These are phyloP conservation scores for Nyssa sinensis DNA, from an alignment of 148 eudicot species.

Conservation along the genomic window DNA sequence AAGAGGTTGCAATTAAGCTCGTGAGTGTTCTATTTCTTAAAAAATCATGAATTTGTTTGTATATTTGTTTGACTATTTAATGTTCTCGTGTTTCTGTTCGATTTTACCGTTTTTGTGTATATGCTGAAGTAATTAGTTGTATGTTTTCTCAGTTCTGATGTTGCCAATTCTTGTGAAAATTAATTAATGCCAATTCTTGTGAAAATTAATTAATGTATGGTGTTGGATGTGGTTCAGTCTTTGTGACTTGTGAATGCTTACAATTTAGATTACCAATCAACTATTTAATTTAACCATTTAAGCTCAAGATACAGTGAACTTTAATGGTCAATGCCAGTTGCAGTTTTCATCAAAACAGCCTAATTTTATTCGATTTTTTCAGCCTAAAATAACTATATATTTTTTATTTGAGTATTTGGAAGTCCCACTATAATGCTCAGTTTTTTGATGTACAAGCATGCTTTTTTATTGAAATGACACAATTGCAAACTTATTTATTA, in stretches of 20 bases:
- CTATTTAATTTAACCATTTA: not conserved
- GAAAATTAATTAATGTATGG: not conserved
- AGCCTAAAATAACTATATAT: too few relatives aligned
- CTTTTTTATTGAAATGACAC: too few relatives aligned
- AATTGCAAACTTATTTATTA: too few relatives aligned
- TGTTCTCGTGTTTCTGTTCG: not conserved
- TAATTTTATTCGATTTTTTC: too few relatives aligned
- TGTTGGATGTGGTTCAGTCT: not conserved
- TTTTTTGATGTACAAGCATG: too few relatives aligned
- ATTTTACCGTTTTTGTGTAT: not conserved
- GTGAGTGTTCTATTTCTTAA: conserved; percentile 35
- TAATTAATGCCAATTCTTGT: not conserved
- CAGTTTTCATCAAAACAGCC: not conserved
- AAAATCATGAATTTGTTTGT: not conserved
- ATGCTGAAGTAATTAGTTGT: not conserved
- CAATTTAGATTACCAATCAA: not conserved
- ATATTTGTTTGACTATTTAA: not conserved
- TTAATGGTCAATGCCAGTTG: not conserved
- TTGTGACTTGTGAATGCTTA: not conserved
- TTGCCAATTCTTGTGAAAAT: not conserved
- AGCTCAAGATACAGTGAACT: not conserved
- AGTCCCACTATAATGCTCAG: too few relatives aligned
- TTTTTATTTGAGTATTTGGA: too few relatives aligned
- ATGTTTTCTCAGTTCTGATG: not conserved
- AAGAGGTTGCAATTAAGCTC: conserved; percentile 81